These are phyloP conservation scores for Pilaira anomala DNA, from an alignment of 192 early-diverging fungal genomes.

Conservation along the genomic window DNA sequence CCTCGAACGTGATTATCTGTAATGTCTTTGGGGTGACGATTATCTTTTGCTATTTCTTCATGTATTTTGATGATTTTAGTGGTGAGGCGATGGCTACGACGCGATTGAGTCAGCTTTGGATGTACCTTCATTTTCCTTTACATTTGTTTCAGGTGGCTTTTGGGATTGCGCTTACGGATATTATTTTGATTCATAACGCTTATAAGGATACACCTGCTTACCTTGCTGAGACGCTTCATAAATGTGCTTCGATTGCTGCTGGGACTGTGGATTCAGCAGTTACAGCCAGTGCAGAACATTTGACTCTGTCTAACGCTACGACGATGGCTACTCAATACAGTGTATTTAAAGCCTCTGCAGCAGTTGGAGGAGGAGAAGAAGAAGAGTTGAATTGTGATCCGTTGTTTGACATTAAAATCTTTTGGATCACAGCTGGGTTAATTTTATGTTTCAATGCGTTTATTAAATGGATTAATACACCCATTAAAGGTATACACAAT, in stretches of 20 bases:
- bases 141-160: slow-evolving; percentile 47
- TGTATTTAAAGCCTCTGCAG: slow-evolving; percentile 3
- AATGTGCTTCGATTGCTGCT: not conserved
- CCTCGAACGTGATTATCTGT: slow-evolving; percentile 18
- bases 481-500: slow-evolving; percentile 17
- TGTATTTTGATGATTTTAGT: slow-evolving; percentile 52
- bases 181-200: slow-evolving; percentile 34
- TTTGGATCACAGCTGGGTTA: slow-evolving; percentile 31
- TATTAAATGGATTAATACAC: slow-evolving; percentile 36
- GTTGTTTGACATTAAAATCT: slow-evolving; percentile 29
- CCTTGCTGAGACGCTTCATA: not conserved
- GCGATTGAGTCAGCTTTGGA: slow-evolving; percentile 39
- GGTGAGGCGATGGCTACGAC: slow-evolving; percentile 27
- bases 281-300: too few relatives aligned
- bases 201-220: slow-evolving; percentile 14
- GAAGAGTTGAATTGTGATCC: slow-evolving; percentile 11
- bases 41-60: slow-evolving; percentile 47
- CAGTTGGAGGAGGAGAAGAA: not conserved
- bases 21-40: slow-evolving; percentile 46
- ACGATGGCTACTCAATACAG: too few relatives aligned
- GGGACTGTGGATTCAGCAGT: too few relatives aligned
- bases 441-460: slow-evolving; percentile 36
- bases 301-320: too few relatives aligned
- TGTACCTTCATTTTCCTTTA: slow-evolving; percentile 49
- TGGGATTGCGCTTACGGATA: slow-evolving; percentile 46